Base-by-base conservation (phyloP, 345 rosid genomes). In the Ailanthus altissimus region DNA sequence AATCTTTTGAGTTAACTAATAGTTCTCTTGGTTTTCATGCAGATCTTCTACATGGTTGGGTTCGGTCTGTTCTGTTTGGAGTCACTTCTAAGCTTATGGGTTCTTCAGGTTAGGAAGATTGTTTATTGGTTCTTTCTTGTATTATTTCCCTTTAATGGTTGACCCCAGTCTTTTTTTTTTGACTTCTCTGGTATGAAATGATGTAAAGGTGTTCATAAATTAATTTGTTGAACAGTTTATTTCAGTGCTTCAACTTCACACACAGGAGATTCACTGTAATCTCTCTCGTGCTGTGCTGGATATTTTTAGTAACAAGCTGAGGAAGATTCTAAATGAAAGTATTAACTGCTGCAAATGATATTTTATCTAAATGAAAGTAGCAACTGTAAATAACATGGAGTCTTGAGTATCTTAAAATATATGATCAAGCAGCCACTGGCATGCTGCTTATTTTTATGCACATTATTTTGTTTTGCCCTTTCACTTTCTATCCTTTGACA, bases 11-110 rank as follows among this genome's bases (percentile, higher is more conserved):
- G 42, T 75, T 43, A 67, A 45, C 73, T 63, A 36, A 75, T 68
- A 49, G 50, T 26, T 51, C 13, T 1, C 25, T 53, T 81, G 72
- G 54, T 59, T 47, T 25, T 73, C 23, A 4, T 79, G 87, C 97
- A 94, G 98, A 89, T 97, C 67, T 97, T 97, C 85, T 97, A 88
- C 88, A 84, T 94, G 50, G 78, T 97, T 76, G 99, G 99, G 26
- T 92, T 94, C 21, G 98, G 87, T 74, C 84, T 97, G 75, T 97
- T 97, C 79, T 91, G 96, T 88, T 82, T 94, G 72, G 99, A 97
- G 85, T 81, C 94, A 11, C 86, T 97, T 69, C 85, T 97, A 69
- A 97, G 99, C 85, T 83, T 94, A 74, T 97, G 98, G 98, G 99
- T 97, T 79, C 88, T 97, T 76, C 99, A 97, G 96, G 99, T 94